These are phyloP conservation scores for Haplosporangium sp. DNA, from an alignment of 371 early-diverging fungal species.

Conservation along the genomic window DNA sequence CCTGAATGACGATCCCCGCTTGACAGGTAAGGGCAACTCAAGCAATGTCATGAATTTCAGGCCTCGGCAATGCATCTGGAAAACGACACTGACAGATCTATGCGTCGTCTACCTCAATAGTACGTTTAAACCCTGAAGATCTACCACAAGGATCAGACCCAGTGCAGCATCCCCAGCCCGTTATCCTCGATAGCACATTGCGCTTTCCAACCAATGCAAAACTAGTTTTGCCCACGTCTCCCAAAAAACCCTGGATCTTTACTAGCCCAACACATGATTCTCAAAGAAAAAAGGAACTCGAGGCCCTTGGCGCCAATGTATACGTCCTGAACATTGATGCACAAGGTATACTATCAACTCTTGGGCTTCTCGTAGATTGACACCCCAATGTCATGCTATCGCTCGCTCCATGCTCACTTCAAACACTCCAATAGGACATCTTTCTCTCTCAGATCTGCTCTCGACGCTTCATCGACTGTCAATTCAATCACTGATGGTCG, in stretches of 20 bases:
- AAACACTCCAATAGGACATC: slow-evolving; percentile 4
- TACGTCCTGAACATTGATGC: slow-evolving; percentile 17
- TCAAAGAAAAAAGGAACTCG: slow-evolving; percentile 21
- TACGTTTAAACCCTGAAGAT: slow-evolving; percentile 14
- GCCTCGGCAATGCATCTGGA: neutral
- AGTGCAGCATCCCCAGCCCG: slow-evolving; percentile 77
- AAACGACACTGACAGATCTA: neutral
- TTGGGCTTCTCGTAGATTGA: no score
- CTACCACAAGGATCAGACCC: slow-evolving; percentile 4
- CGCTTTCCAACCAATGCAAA: slow-evolving; percentile 65
- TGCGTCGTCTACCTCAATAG: slow-evolving; percentile 5
- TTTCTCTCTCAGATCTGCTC: slow-evolving; percentile 35
- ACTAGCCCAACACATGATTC: slow-evolving; percentile 23
- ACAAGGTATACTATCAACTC: slow-evolving; percentile 7
- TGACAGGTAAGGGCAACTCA: slow-evolving; percentile 66
- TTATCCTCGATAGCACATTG: slow-evolving; percentile 84
- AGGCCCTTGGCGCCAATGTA: slow-evolving; percentile 29
- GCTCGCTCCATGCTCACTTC: neutral
- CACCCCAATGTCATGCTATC: neutral
- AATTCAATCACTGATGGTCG: slow-evolving; percentile 84
- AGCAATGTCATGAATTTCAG: neutral
- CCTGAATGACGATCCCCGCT: slow-evolving; percentile 84
- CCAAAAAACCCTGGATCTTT: slow-evolving; percentile 57
- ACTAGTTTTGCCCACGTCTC: slow-evolving; percentile 58
- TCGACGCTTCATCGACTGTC: slow-evolving; percentile 45